Evolutionary conservation across 2,329 filamentous ascomycete species (phyloP).

Genomic region (Cladosporium sp.): DNA sequence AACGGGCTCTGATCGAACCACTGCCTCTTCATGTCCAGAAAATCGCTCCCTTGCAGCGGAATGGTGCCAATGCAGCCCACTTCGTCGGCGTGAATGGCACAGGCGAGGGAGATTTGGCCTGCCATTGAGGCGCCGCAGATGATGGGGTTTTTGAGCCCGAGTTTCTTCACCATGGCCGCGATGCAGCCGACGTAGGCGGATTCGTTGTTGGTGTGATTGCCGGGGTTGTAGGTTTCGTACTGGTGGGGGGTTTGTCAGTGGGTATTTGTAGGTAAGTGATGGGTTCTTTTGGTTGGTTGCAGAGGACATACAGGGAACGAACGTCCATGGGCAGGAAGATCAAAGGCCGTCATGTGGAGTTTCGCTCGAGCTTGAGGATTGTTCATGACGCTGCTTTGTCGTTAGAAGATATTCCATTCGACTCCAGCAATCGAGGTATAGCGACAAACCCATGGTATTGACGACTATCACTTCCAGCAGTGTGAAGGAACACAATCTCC

Average conservation of each 20-base stretch:
- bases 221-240: constrained; percentile 24
- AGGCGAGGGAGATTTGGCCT: constrained; percentile 45
- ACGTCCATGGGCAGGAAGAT: constrained; percentile 46
- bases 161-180: constrained; percentile 39
- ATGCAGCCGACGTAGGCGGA: constrained; percentile 45
- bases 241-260: neutral
- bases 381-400: constrained; percentile 41
- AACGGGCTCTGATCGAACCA: constrained; percentile 42
- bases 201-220: constrained; percentile 46
- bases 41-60: constrained; percentile 42
- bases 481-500: constrained; percentile 37
- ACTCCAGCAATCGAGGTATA: too few species aligned
- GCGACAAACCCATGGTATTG: constrained; percentile 42
- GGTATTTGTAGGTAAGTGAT: neutral
- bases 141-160: constrained; percentile 43
- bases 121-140: constrained; percentile 50
- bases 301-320: constrained; percentile 36
- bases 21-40: constrained; percentile 40
- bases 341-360: constrained; percentile 48
- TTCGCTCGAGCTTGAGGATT: constrained; percentile 42
- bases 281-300: too few species aligned
- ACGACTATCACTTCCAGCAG: constrained; percentile 41
- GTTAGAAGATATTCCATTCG: neutral
- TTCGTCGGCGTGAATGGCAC: constrained; percentile 44
- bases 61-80: constrained; percentile 45